Evolutionary conservation across 2,329 filamentous ascomycete genomes (phyloP), one percentile per base, ranked within the genome.

Genomic region (Stemphylium vesicarium): DNA sequence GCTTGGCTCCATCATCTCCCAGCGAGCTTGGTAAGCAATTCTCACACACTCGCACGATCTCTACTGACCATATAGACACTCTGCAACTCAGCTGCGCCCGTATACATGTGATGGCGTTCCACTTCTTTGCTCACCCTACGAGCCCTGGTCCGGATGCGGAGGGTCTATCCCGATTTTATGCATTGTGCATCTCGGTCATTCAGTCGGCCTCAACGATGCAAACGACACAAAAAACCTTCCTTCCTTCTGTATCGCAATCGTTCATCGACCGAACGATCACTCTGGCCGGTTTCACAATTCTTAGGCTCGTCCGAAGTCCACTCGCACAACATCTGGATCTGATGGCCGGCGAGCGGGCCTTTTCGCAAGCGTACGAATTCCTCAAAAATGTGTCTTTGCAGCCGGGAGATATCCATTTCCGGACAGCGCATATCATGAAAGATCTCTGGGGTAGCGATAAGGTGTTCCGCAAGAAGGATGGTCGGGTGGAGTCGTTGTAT

Each of bases 401-500:
- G 26, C 63, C 59, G 45, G 67, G 69, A 26, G 73, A 76, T 50
- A 60, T 76, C 4, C 69, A 65, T 12, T 49, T 62, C 15, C 55
- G 73, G 20, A 65, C 60, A 11, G 69, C 70, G 1, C 57, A 63
- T 15, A 75, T 76, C 31, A 66, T 75, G 65, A 68, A 56, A 12
- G 69, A 75, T 40, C 59, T 76, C 1, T 76, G 73, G 73, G 59
- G 58, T 20, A 75, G 73, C 47, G 63, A 52, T 16, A 71, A 67
- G 47, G 63, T 71, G 3, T 76, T 76, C 46, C 64, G 64, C 11
- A 64, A 66, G 40, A 69, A 66, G 50, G 68, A 74, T 32, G 73
- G 73, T 6, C 64, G 57, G 15, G 38, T 72, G 6, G 72, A 76
- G 42, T 68, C 68, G 35, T 57, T 75, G 2, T 68, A 68, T 7